Conservation (phyloP, 345 rosid genomes). For the Aquilaria malaccensis region DNA sequence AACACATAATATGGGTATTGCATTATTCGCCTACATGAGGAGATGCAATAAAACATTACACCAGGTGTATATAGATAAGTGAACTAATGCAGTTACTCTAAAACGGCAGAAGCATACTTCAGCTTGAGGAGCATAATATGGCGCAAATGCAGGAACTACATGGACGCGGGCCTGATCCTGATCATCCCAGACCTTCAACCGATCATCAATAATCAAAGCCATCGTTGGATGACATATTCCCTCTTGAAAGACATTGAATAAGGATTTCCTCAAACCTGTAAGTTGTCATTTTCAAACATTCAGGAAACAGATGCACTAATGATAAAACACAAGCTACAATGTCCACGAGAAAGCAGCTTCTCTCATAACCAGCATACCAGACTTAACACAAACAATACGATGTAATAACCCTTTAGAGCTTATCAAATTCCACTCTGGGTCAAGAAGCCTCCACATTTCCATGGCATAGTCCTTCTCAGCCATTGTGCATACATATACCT, state of each 20-base stretch:
- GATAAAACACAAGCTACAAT: constrained; percentile 2
- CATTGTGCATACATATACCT: constrained; percentile 99
- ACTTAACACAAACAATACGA: constrained; percentile 90
- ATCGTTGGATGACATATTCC: constrained; percentile 95
- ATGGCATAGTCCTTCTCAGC: constrained; percentile 98
- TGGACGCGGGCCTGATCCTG: constrained; percentile 97
- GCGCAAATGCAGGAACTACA: constrained; percentile 98
- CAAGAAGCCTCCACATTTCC: constrained; percentile 99
- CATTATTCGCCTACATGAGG: constrained; percentile 52
- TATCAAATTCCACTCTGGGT: constrained; percentile 92
- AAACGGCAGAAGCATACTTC: constrained; percentile 51
- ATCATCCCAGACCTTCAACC: constrained; percentile 96
- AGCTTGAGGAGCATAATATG: constrained; percentile 95
- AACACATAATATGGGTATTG: constrained; percentile 77
- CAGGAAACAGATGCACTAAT: neutral
- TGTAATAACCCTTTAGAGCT: constrained; percentile 61
- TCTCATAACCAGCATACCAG: constrained; percentile 43
- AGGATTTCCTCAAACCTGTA: constrained; percentile 72
- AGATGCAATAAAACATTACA: constrained; percentile 17
- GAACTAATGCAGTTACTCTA: too few species aligned
- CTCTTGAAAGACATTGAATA: constrained; percentile 82
- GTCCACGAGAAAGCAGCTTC: neutral
- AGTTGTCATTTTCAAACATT: neutral
- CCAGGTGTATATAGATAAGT: too few species aligned
- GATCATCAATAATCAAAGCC: constrained; percentile 97